phyloP scores from a whole-genome alignment of 371 early-diverging fungal species.

The Apophysomyces trapeziformis region DNA sequence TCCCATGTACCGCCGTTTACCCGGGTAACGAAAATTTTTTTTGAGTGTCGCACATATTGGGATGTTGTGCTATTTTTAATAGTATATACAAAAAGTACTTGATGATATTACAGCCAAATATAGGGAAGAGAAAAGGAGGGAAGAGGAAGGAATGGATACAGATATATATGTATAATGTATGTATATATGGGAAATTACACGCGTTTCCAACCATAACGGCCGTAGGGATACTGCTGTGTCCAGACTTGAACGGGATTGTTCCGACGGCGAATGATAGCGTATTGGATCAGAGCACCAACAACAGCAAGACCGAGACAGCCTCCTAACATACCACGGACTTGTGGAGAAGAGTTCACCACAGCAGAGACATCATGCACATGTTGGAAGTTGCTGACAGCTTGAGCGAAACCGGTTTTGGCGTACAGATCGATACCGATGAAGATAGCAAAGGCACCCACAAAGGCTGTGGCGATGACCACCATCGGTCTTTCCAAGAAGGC shows the following conservation, averaged over 20 bases:
- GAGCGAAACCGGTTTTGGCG: constrained; percentile 55
- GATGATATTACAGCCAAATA: background rate
- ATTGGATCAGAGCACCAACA: constrained; percentile 59
- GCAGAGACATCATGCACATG: constrained; percentile 31
- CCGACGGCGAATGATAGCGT: constrained; percentile 31
- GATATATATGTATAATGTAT: background rate
- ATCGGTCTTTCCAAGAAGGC: constrained; percentile 57
- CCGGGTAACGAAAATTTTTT: constrained; percentile 9
- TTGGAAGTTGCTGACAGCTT: constrained; percentile 35
- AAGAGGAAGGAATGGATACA: constrained; percentile 3
- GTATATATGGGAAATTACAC: constrained; percentile 26
- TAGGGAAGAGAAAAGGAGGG: constrained; percentile 11
- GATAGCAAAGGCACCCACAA: constrained; percentile 61
- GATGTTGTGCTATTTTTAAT: background rate
- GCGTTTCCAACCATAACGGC: constrained; percentile 45
- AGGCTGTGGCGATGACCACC: constrained; percentile 58
- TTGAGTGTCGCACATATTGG: background rate
- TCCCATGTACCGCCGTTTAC: background rate
- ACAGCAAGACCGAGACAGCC: constrained; percentile 57
- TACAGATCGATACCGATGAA: constrained; percentile 64
- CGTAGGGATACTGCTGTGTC: constrained; percentile 37
- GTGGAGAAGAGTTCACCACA: constrained; percentile 31
- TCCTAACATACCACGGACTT: constrained; percentile 61
- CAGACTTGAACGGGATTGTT: constrained; percentile 28
- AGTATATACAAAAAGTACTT: background rate